These are phyloP conservation scores for Penicillium samsonianum DNA, from an alignment of 495 filamentous ascomycete species.

Conservation along the genomic window DNA sequence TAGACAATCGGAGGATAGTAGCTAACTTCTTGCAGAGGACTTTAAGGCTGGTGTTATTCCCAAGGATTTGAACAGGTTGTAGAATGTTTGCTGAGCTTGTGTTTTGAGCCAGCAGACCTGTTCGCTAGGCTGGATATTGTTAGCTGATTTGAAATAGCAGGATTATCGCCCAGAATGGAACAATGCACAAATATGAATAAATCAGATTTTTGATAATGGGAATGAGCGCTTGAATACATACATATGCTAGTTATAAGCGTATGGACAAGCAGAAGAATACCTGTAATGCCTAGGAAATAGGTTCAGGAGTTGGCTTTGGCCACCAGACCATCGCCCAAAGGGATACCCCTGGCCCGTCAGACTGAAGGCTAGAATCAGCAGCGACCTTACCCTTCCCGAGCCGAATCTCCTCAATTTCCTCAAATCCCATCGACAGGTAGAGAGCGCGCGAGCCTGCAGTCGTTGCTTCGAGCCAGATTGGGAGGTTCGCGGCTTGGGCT, in stretches of 20 bases:
- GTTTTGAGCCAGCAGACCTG: not conserved
- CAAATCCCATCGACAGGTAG: conserved; percentile 32
- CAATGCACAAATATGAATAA: not conserved
- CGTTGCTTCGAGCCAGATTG: conserved; percentile 36
- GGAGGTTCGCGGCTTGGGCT: conserved; percentile 25
- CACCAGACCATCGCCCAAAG: conserved; percentile 40
- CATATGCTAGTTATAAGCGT: not conserved
- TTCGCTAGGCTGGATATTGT: not conserved
- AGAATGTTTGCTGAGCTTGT: conserved; percentile 1
- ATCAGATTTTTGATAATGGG: not conserved
- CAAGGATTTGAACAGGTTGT: conserved; percentile 32
- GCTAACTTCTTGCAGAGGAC: conserved; percentile 29
- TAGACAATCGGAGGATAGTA: not conserved
- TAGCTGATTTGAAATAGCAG: not conserved
- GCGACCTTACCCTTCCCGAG: conserved; percentile 31
- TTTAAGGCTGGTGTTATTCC: conserved; percentile 54
- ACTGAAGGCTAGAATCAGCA: conserved; percentile 25
- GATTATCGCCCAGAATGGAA: not conserved
- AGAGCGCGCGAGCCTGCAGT: conserved; percentile 23
- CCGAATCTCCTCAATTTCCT: conserved; percentile 28
- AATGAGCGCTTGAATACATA: not conserved
- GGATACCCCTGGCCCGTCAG: conserved; percentile 24
- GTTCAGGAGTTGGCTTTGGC: conserved; percentile 15
- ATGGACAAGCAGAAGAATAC: not conserved
- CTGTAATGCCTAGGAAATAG: not conserved